Evolutionary conservation across 495 filamentous ascomycete genomes (phyloP), one percentile per base, ranked within the genome.

Genomic region (Talaromyces proteolyticus): DNA sequence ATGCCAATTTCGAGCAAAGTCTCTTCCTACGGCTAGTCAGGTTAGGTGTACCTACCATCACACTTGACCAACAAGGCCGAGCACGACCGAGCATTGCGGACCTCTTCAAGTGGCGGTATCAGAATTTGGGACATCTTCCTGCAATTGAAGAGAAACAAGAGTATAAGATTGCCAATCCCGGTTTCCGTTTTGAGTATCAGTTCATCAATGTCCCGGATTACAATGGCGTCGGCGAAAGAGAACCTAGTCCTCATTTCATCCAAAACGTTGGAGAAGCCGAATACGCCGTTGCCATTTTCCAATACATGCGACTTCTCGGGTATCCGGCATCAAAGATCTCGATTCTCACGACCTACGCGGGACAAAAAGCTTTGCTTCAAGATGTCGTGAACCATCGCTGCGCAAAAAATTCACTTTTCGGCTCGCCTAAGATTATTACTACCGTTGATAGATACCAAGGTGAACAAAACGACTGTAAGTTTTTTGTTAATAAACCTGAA

Each of bases 371-470:
- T 43, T 72, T 97, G 60, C 91, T 99, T 53, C 80, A 80, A 56
- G 93, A 99, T 70, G 89, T 97, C 6, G 62, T 99, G 43, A 73
- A 64, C n/a, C 87, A 95, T 59, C 78, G 93, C 24, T 98, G 93
- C 59, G 79, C 79, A 8, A 87, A 81, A 58, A 94, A 87, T 54
- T 67, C 81, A 2, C 68, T 99, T 22, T 99, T 99, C 68, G 91
- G 94, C 10, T 68, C 96, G 70, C 93, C 93, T 36, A 86, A 85
- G 63, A 84, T 87, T 42, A 89, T 99, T 21, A 88, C 87, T 1
- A 97, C 94, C 16, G 94, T 99, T 48, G 93, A 99, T 67, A 95
- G 94, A 65, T 99, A 96, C 57, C 93, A 99, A 72, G 93, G 93
- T 55, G 94, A 97, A 75, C 93, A 99, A 70, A 99, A 97, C 68